These are phyloP conservation scores for Candida sanyaensis DNA, from an alignment of 1,139 yeast species.

Conservation along the genomic window DNA sequence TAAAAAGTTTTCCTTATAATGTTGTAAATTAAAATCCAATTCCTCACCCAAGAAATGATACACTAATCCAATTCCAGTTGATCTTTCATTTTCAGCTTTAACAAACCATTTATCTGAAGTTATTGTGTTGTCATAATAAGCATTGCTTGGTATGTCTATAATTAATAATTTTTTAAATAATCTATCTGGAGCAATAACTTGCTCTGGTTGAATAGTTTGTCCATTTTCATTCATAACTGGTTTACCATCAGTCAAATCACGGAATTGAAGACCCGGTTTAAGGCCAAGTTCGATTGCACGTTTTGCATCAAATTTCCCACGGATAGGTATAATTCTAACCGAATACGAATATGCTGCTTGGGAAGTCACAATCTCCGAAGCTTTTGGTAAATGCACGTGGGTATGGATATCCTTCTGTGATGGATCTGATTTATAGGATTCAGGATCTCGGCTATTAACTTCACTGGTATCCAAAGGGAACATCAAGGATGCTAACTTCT, in stretches of 20 bases:
- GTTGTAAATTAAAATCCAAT: constrained; percentile 50
- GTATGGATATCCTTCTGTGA: constrained; percentile 44
- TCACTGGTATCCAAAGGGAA: constrained; percentile 49
- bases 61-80: constrained; percentile 51
- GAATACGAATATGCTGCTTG: constrained; percentile 56
- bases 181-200: constrained; percentile 69
- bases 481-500: constrained; percentile 44
- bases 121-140: constrained; percentile 51
- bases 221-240: constrained; percentile 63
- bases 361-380: constrained; percentile 17
- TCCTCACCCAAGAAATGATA: constrained; percentile 76
- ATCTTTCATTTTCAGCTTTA: constrained; percentile 26
- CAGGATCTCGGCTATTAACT: constrained; percentile 39
- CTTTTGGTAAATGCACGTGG: constrained; percentile 38
- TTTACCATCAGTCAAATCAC: constrained; percentile 60
- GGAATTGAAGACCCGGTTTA: constrained; percentile 62
- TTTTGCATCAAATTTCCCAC: constrained; percentile 75
- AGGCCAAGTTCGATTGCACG: constrained; percentile 72
- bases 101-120: constrained; percentile 29
- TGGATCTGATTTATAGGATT: constrained; percentile 42
- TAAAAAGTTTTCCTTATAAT: constrained; percentile 46
- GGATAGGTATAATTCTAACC: constrained; percentile 60
- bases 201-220: constrained; percentile 58
- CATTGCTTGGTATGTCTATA: constrained; percentile 67
- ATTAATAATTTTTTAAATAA: constrained; percentile 62